These are phyloP conservation scores for Calocybe indica DNA, from an alignment of 768 basidiomycete genomes.

Conservation along the genomic window DNA sequence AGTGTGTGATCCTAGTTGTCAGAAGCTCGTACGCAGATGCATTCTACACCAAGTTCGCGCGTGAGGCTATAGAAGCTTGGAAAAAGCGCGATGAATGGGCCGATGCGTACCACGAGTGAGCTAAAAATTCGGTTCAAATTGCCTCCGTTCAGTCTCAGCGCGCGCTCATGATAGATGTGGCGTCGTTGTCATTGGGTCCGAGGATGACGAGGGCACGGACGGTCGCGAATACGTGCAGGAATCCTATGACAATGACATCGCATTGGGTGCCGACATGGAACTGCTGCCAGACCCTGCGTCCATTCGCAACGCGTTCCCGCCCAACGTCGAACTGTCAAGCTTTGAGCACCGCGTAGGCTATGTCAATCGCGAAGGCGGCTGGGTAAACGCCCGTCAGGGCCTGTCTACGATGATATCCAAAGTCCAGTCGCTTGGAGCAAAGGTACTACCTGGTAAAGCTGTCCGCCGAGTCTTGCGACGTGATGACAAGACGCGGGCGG, in stretches of 20 bases:
- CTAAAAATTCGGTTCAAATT: conserved; percentile 15
- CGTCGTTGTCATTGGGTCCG: conserved; percentile 48
- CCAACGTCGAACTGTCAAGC: conserved; percentile 25
- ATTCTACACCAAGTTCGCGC: conserved; percentile 66
- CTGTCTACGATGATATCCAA: conserved; percentile 45
- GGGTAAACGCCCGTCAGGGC: conserved; percentile 76
- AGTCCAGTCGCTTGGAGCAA: conserved; percentile 56
- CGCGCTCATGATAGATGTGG: conserved; percentile 46
- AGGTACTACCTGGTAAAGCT: conserved; percentile 49
- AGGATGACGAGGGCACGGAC: no score
- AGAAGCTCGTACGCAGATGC: conserved; percentile 66
- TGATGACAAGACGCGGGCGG: conserved; percentile 43
- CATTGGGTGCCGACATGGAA: conserved; percentile 46
- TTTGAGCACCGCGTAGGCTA: conserved; percentile 47
- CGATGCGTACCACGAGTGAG: conserved; percentile 81
- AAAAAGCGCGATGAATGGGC: conserved; percentile 58
- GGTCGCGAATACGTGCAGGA: no score
- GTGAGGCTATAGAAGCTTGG: conserved; percentile 76
- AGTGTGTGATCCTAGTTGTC: conserved; percentile 42
- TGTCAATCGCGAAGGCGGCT: conserved; percentile 74
- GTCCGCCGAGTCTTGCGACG: conserved; percentile 43
- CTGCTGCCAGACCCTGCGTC: conserved; percentile 29
- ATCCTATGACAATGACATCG: conserved; percentile 46
- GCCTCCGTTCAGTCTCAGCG: conserved; percentile 1
- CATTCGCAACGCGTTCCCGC: conserved; percentile 45